A percentile compares a stretch with the other conserved stretches of the same genome.
These are phyloP conservation scores for Polyporus arcularius DNA, from an alignment of 768 basidiomycete species.

Conservation along the genomic window DNA sequence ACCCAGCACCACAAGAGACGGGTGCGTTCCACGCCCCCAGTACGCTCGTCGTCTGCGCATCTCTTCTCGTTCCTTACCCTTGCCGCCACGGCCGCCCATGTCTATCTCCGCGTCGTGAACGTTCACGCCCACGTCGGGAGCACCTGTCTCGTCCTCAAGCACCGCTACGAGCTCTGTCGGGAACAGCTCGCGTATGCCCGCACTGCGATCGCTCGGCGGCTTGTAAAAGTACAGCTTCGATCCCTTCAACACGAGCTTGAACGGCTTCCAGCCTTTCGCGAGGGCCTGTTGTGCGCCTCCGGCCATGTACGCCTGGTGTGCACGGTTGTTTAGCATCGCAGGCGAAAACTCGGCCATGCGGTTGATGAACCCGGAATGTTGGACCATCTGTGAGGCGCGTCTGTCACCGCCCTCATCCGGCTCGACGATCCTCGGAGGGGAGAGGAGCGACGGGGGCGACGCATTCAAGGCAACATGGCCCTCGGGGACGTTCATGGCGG, in stretches of 20 bases:
- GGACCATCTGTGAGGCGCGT: slow-evolving; percentile 78
- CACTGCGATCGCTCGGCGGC: slow-evolving; percentile 66
- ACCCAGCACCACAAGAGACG: slow-evolving; percentile 52
- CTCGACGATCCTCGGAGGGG: slow-evolving; percentile 53
- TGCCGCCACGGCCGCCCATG: slow-evolving; percentile 33
- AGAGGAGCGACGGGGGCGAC: slow-evolving; percentile 38
- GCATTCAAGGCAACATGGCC: slow-evolving; percentile 8
- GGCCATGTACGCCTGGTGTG: slow-evolving; percentile 28
- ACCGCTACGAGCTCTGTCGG: slow-evolving; percentile 62
- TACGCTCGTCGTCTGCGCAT: slow-evolving; percentile 65
- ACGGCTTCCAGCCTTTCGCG: slow-evolving; percentile 82
- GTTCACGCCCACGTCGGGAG: slow-evolving; percentile 21
- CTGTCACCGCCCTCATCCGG: slow-evolving; percentile 42
- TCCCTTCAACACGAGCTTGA: slow-evolving; percentile 81
- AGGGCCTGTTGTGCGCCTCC: slow-evolving; percentile 25
- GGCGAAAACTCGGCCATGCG: slow-evolving; percentile 58
- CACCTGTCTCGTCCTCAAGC: slow-evolving; percentile 45
- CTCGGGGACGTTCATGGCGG: slow-evolving; percentile 6
- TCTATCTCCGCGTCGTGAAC: slow-evolving; percentile 29
- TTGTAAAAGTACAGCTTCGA: slow-evolving; percentile 88
- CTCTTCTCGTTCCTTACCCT: slow-evolving; percentile 34
- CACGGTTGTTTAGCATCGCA: slow-evolving; percentile 29
- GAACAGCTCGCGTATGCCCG: slow-evolving; percentile 73
- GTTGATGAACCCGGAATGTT: slow-evolving; percentile 76
- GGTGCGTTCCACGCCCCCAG: slow-evolving; percentile 79